phyloP scores from a whole-genome alignment of 371 early-diverging fungal species.

The Coemansia sp. region DNA sequence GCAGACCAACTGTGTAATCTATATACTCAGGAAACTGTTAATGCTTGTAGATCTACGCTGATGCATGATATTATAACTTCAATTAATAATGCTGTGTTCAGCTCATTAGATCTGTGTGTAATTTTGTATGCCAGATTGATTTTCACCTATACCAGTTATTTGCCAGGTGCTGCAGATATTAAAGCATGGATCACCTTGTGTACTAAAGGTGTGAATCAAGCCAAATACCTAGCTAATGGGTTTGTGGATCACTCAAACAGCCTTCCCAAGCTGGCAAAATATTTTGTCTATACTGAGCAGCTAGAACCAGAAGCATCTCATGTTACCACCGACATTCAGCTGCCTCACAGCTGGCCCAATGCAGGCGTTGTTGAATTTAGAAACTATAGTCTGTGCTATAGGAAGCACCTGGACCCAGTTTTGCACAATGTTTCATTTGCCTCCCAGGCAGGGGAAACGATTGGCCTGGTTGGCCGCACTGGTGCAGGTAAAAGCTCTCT shows the following conservation, averaged over 20 bases:
- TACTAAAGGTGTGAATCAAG: neutral
- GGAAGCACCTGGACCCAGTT: constrained; percentile 22
- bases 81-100: neutral
- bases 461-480: constrained; percentile 58
- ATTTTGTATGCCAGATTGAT: constrained; percentile 3
- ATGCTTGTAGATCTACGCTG: neutral
- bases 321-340: constrained; percentile 47
- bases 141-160: neutral
- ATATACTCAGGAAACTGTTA: neutral
- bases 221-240: neutral
- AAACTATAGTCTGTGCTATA: constrained; percentile 31
- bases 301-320: constrained; percentile 76
- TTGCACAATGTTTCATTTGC: constrained; percentile 52
- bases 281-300: constrained; percentile 84
- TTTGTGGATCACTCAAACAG: neutral
- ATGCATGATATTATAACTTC: neutral
- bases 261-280: constrained; percentile 51
- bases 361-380: constrained; percentile 40
- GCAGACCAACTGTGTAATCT: neutral
- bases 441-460: constrained; percentile 48
- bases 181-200: constrained; percentile 2
- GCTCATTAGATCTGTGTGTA: neutral
- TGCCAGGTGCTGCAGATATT: neutral
- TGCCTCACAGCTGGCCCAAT: constrained; percentile 26
- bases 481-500: constrained; percentile 67